phyloP scores from a whole-genome alignment of 148 eudicot species.

The Fagopyrum tataricum region DNA sequence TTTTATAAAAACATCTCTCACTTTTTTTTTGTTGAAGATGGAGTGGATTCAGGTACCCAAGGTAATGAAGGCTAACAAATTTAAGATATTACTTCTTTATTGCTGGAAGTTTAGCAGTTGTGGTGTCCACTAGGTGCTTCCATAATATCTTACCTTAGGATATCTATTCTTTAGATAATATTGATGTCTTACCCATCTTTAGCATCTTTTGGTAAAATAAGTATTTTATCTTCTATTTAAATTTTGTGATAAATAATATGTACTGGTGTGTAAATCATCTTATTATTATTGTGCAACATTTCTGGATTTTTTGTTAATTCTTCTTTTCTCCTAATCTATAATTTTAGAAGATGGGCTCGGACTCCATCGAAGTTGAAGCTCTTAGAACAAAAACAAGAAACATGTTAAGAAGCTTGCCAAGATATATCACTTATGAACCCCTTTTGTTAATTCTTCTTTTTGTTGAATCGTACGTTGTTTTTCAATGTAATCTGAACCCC shows the following conservation, averaged over 20 bases:
- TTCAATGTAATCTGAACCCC: no score
- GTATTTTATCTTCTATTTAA: not conserved
- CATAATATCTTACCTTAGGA: not conserved
- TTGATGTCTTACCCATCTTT: not conserved
- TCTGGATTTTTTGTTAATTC: not conserved
- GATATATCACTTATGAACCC: not conserved
- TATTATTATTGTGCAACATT: not conserved
- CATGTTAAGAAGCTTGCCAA: conserved; percentile 10
- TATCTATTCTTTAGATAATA: not conserved
- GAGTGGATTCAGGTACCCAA: no score
- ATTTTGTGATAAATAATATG: not conserved
- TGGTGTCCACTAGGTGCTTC: not conserved
- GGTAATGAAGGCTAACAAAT: no score
- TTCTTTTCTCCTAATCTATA: not conserved
- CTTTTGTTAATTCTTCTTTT: no score
- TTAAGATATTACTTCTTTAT: no score
- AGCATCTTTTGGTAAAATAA: not conserved
- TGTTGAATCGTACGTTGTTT: no score
- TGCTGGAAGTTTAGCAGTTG: no score
- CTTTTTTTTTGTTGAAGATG: no score
- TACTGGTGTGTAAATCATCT: not conserved
- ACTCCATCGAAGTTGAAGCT: conserved; percentile 13
- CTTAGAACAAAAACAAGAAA: conserved; percentile 10
- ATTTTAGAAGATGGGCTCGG: conserved; percentile 6
- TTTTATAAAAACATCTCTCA: no score